Conservation (phyloP, 2,329 filamentous ascomycete species). For the Aureobasidium sp. region DNA sequence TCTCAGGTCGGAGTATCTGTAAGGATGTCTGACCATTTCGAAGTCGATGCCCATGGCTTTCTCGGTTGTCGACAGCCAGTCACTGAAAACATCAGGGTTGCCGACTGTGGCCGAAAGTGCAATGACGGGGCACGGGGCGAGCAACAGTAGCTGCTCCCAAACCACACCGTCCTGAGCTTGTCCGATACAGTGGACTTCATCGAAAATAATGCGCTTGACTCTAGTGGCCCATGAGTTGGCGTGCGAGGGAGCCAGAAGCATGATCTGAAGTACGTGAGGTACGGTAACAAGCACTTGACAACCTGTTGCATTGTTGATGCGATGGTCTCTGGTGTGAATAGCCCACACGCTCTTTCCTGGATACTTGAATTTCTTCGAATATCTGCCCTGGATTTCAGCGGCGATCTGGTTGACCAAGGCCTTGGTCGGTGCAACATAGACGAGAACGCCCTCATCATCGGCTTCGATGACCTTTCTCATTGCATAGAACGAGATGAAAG, state of each 20-base stretch:
- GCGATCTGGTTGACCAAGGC: slow-evolving; percentile 78
- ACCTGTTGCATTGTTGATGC: slow-evolving; percentile 62
- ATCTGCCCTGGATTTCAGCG: slow-evolving; percentile 66
- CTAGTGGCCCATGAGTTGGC: slow-evolving; percentile 58
- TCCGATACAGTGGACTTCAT: slow-evolving; percentile 74
- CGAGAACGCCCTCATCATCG: slow-evolving; percentile 60
- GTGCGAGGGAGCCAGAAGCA: slow-evolving; percentile 59
- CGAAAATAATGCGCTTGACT: slow-evolving; percentile 69
- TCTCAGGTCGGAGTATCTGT: slow-evolving; percentile 68
- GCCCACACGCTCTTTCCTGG: slow-evolving; percentile 64
- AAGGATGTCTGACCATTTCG: slow-evolving; percentile 58
- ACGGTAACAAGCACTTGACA: slow-evolving; percentile 73
- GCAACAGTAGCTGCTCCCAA: slow-evolving; percentile 68
- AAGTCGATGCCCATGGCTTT: slow-evolving; percentile 53
- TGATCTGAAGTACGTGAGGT: slow-evolving; percentile 69
- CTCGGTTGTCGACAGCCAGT: slow-evolving; percentile 60
- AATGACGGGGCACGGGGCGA: slow-evolving; percentile 68
- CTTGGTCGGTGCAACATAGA: slow-evolving; percentile 76
- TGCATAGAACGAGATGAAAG: slow-evolving; percentile 76
- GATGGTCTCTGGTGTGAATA: slow-evolving; percentile 67
- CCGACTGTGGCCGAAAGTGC: slow-evolving; percentile 73
- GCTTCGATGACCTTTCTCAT: slow-evolving; percentile 67
- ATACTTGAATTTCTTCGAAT: slow-evolving; percentile 55
- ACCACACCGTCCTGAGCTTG: slow-evolving; percentile 66
- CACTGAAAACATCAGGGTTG: slow-evolving; percentile 60